Conservation (phyloP, 2,329 filamentous ascomycete species). For the Phaeophleospora eucalypticola region DNA sequence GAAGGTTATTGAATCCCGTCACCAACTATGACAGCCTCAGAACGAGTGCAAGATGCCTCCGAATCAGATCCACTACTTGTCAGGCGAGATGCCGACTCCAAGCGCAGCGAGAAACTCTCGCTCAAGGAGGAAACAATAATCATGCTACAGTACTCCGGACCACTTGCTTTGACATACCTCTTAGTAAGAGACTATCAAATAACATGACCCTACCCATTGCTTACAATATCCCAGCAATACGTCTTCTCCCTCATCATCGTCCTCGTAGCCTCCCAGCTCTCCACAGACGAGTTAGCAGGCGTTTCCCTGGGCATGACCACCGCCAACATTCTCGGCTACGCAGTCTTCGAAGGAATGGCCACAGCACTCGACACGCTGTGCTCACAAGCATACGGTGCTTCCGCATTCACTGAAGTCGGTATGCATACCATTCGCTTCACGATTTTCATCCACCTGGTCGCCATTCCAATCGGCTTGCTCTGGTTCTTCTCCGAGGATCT, state of each 20-base stretch:
- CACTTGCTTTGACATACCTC: conserved; percentile 52
- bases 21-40: too few species aligned
- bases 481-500: conserved; percentile 49
- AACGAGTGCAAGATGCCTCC: too few species aligned
- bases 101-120: conserved; percentile 2
- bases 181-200: conserved; percentile 24
- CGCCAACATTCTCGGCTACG: conserved; percentile 52
- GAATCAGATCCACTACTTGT: conserved; percentile 4
- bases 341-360: conserved; percentile 50
- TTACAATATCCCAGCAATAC: conserved; percentile 38
- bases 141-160: conserved; percentile 43
- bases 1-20: too few species aligned
- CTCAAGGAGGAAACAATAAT: conserved; percentile 22
- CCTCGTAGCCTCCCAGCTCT: conserved; percentile 51
- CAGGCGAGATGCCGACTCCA: not conserved
- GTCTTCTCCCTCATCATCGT: conserved; percentile 51
- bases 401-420: conserved; percentile 46
- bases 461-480: conserved; percentile 46
- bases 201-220: not conserved
- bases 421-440: conserved; percentile 53
- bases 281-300: conserved; percentile 51
- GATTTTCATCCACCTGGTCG: conserved; percentile 45
- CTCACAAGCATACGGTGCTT: conserved; percentile 50
- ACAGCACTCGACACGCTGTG: conserved; percentile 51
- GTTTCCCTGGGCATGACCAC: conserved; percentile 52